phyloP scores from a whole-genome alignment of 1,139 yeast genomes.

The Zygosaccharomyces pseudobailii region DNA sequence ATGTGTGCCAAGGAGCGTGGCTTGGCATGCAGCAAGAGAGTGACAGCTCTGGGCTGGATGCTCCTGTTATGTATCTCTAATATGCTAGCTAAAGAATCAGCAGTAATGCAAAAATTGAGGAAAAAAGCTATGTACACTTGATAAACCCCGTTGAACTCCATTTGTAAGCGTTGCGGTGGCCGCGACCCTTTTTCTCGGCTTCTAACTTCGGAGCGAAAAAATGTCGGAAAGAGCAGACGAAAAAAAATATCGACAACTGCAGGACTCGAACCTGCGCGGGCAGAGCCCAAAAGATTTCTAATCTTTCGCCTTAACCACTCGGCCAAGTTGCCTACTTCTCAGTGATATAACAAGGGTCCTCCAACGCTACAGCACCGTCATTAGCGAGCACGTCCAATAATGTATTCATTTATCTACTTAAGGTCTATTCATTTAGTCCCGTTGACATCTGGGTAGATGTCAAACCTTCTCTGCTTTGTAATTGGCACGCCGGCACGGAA shows the following conservation, averaged over 20 bases:
- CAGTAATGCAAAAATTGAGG: neutral
- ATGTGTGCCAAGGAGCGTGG: neutral
- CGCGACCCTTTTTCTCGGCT: no score
- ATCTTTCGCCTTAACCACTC: constrained; percentile 54
- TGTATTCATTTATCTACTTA: neutral
- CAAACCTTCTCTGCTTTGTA: constrained; percentile 74
- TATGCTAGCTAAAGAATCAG: neutral
- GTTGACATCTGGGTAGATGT: constrained; percentile 66
- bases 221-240: neutral
- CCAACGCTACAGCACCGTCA: neutral
- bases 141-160: no score
- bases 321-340: constrained; percentile 42
- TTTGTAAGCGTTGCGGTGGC: no score
- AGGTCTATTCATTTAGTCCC: constrained; percentile 7
- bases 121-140: neutral
- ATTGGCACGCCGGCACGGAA: constrained; percentile 77
- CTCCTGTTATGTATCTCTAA: neutral
- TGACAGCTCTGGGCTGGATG: no score
- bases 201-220: no score
- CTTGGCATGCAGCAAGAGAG: neutral
- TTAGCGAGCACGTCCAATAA: neutral
- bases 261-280: constrained; percentile 40
- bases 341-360: no score
- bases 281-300: constrained; percentile 48
- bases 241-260: constrained; percentile 35